A percentile compares a stretch with the other conserved stretches of the same genome.
Evolutionary conservation across 106 monocot species (phyloP).

Genomic region (Alisma plantagoaquatica): DNA sequence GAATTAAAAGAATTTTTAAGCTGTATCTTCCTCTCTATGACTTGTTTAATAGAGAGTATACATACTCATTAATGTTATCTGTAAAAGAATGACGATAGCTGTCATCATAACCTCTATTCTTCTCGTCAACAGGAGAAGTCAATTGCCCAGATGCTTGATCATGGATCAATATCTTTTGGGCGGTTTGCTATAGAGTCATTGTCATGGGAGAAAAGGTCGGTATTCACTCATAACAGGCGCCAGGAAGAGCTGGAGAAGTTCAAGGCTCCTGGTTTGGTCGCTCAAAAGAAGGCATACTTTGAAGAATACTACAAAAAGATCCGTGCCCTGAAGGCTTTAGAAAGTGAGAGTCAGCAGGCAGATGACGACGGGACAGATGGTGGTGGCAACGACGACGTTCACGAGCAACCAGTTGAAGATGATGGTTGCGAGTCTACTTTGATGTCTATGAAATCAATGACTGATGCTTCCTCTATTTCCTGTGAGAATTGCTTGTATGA

Average conservation of each 20-base stretch:
- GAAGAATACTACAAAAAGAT: constrained; percentile 79
- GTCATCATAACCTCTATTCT: neutral
- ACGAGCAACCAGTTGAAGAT: constrained; percentile 43
- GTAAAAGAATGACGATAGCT: neutral
- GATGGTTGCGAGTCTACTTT: no score
- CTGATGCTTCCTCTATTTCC: no score
- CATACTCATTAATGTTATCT: neutral
- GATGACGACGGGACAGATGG: constrained; percentile 51
- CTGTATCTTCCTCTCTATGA: neutral
- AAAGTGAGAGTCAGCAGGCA: constrained; percentile 36
- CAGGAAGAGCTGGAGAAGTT: constrained; percentile 79
- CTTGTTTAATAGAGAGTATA: constrained; percentile 1
- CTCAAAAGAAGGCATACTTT: constrained; percentile 86
- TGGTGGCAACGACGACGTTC: no score
- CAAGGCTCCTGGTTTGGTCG: constrained; percentile 77
- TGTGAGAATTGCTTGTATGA: no score
- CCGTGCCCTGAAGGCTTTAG: constrained; percentile 39
- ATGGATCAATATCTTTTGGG: constrained; percentile 88
- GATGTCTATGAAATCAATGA: no score
- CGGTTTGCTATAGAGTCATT: constrained; percentile 59
- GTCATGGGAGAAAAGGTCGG: constrained; percentile 83
- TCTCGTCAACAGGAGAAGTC: constrained; percentile 32
- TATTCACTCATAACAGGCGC: constrained; percentile 52
- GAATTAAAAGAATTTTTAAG: neutral
- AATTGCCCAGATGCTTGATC: constrained; percentile 61